These are phyloP conservation scores for Exophiala viscosa DNA, from an alignment of 2,329 filamentous ascomycete species.

Conservation along the genomic window DNA sequence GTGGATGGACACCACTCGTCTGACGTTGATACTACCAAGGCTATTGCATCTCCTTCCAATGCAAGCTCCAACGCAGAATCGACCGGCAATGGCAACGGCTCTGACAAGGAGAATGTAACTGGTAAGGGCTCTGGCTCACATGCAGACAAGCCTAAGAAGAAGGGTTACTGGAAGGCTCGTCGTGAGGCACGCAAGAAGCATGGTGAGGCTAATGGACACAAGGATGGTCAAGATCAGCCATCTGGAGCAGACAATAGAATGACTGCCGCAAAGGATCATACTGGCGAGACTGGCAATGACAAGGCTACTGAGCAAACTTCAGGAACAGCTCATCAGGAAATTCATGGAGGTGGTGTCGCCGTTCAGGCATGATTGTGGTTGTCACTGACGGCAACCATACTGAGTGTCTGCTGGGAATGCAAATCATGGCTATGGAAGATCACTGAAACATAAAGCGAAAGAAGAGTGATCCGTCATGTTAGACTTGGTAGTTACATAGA, in stretches of 20 bases:
- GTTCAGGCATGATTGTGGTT: too few species aligned
- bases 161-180: background rate
- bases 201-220: background rate
- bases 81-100: background rate
- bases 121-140: background rate
- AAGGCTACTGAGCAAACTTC: too few species aligned
- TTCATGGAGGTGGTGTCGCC: too few species aligned
- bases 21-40: background rate
- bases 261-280: background rate
- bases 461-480: too few species aligned
- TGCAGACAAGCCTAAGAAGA: background rate
- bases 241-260: background rate
- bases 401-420: too few species aligned
- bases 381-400: too few species aligned
- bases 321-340: too few species aligned
- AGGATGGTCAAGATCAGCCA: background rate
- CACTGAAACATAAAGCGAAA: too few species aligned
- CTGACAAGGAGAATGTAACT: background rate
- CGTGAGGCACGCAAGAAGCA: background rate
- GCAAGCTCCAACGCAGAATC: background rate
- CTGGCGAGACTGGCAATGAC: background rate
- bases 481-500: too few species aligned
- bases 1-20: background rate
- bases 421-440: too few species aligned
- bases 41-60: background rate